These are phyloP conservation scores for Nematocida sp. DNA, from an alignment of 371 early-diverging fungal genomes.

Conservation along the genomic window DNA sequence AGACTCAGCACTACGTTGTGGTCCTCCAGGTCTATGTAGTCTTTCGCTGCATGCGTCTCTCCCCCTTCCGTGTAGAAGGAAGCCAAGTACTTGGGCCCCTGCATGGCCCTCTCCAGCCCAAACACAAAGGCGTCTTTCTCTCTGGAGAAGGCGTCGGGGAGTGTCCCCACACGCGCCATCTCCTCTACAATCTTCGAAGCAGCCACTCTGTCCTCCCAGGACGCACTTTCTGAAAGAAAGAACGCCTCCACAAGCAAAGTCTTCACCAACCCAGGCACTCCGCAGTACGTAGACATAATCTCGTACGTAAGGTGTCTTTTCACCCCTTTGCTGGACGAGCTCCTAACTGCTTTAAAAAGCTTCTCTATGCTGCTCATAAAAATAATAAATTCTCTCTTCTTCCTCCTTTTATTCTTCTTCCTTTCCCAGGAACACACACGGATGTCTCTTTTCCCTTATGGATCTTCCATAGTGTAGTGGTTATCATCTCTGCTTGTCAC, in stretches of 20 bases:
- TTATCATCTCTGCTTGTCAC: constrained; percentile 64
- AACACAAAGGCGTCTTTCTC: background rate
- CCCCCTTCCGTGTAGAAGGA: constrained; percentile 7
- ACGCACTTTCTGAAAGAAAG: constrained; percentile 15
- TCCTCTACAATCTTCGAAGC: constrained; percentile 41
- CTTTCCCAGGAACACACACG: background rate
- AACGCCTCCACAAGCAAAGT: constrained; percentile 14
- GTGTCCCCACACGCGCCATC: constrained; percentile 6
- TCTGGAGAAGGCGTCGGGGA: constrained; percentile 15
- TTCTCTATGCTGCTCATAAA: constrained; percentile 56
- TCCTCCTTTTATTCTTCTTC: constrained; percentile 24
- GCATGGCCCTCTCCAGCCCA: constrained; percentile 1
- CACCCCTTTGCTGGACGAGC: constrained; percentile 38
- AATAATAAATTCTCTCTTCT: constrained; percentile 42
- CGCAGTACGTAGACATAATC: constrained; percentile 38
- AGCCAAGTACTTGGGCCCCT: constrained; percentile 34
- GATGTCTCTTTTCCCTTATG: background rate
- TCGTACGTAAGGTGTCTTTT: constrained; percentile 57
- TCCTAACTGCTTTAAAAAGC: constrained; percentile 58
- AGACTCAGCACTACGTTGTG: constrained; percentile 48
- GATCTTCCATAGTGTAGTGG: constrained; percentile 64
- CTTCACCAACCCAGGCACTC: background rate
- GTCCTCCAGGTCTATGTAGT: constrained; percentile 48
- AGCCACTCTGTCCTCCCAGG: constrained; percentile 39
- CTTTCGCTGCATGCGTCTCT: constrained; percentile 10